Evolutionary conservation across 805 yeast species (phyloP), one percentile per base, ranked within the genome.

Genomic region (Kodamaea sagamina): DNA sequence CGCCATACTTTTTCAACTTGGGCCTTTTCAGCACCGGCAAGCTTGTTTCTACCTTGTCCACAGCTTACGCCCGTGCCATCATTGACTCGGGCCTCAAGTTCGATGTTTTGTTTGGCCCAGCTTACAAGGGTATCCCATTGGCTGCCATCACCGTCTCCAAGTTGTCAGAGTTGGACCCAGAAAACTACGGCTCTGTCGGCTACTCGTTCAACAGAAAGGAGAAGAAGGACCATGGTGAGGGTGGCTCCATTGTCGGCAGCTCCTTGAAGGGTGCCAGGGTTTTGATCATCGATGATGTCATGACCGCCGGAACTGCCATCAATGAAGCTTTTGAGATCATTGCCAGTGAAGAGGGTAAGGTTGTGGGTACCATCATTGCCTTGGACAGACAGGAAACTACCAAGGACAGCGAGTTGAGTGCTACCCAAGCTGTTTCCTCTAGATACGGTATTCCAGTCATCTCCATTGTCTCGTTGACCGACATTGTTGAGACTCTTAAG

Each of bases 271-370:
- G 78, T 38, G 85, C 90, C 64, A 76, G 76, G 47, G 79, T 92
- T 17, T 71, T 93, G 56, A 87, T 93, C 56, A 89, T 92, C 48
- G 99, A 93, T 65, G 99, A 92, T 58, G 97, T 93, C 32, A 90
- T 92, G 83, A 92, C 98, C 47, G 98, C 98, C 1, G 99, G 99
- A 31, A 93, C 98, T 46, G 98, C 99, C 39, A 89, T 90, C 62
- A 86, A 86, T 55, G 98, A 93, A 68, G 97, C 98, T 0, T 86
- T 87, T 56, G 80, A 76, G 38, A 85, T 93, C 57, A 89, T 93
- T 54, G 67, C 68, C 18, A 66, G 57, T 18, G 92, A 82, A 52
- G 71, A 78, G 26, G 99, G 97, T 38, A 58, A 68, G 10, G 84
- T 89, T 16, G 86, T 82, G 36, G 98, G 95, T 6, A 79, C 89